Evolutionary conservation across 441 rosid genomes (phyloP), one percentile per base, ranked within the genome.

Genomic region (Isatis lusitanica): DNA sequence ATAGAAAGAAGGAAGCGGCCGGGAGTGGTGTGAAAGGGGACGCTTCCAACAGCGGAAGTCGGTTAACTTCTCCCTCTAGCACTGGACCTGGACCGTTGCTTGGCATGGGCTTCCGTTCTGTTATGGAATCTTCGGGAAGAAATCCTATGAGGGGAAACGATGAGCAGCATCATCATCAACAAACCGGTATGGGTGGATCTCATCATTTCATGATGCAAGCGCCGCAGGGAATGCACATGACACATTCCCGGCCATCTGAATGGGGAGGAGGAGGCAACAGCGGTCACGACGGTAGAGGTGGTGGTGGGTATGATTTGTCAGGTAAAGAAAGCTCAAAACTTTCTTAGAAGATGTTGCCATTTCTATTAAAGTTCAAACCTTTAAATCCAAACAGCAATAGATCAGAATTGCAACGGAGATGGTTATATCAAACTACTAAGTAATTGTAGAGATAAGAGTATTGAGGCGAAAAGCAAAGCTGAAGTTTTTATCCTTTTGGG

Each of bases 201-300:
- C 83, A 82, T 78, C 88, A 83, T 74, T 87, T 85, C 76, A 81
- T 87, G 83, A 78, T 84, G 75, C 97, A 86, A 74, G 63, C 88
- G 4, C 83, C 71, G 6, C 87, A 83, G 17, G 87, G 88, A 39
- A 77, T 82, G 83, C 89, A 86, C 42, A 28, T 78, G 75, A 51
- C 83, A 15, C 82, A 86, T 63, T 16, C 81, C 10, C 81, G 73
- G 44, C 74, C 83, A 24, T 53, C 79, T 31, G 92, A 86, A 63
- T 92, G 96, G 96, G 85, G 85, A 50, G 64, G 73, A 39, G 74
- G 79, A 56, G 74, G 82, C 73, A 72, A 58, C 63, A 64, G 48
- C 9, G 39, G 77, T 60, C 82, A 75, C 56, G 97, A 87, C 59
- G 81, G 74, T 50, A 80, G 93, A 79, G 62, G 70, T 30, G 72